Base-by-base conservation (phyloP, 1,139 yeast species). In the Yamadazyma oceani region DNA sequence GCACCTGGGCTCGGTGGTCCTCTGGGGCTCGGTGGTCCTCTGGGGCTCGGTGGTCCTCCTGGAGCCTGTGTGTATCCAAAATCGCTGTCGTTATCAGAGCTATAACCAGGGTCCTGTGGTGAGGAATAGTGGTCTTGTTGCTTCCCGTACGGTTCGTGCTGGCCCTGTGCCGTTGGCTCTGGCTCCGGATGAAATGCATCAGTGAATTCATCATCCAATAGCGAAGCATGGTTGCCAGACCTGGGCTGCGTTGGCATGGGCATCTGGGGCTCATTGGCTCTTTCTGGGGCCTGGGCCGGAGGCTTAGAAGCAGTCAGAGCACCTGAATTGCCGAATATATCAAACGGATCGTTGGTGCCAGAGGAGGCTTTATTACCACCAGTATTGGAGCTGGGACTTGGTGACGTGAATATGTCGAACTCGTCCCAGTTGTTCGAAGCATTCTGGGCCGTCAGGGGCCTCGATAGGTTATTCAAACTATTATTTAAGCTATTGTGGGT, bases 161-260 rank as follows among this genome's bases (percentile, higher is more conserved):
- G 30, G 7, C 16, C 28, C 6, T 9, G 15, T 25, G 40, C 26
- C 13, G 27, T 26, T 33, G 51, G 47, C 6, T 38, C 40, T 16
- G 50, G 44, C 12, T 43, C 47, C 12, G 50, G 29, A 43, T 45
- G 42, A 26, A 54, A 70, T 4, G 65, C 68, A 49, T 71, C 76
- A 1, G 65, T 63, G 40, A 71, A 71, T 1, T 69, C 76, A 34
- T 69, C 77, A 36, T 69, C 75, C 32, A 70, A 45, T 38, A 69
- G 58, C 4, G 57, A 53, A 5, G 34, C 26, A 6, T 17, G 27
- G 6, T 21, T 40, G 11, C 30, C 30, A 4, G 19, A 16, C 11
- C 14, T 16, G 5, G 30, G 30, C 11, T 16, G 32, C 8, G 16
- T 29, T 8, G 32, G 7, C n/a, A 12, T 10, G 4, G 22, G 22